Base-by-base conservation (phyloP, 2,329 filamentous ascomycete genomes). In the Acarospora socialis region DNA sequence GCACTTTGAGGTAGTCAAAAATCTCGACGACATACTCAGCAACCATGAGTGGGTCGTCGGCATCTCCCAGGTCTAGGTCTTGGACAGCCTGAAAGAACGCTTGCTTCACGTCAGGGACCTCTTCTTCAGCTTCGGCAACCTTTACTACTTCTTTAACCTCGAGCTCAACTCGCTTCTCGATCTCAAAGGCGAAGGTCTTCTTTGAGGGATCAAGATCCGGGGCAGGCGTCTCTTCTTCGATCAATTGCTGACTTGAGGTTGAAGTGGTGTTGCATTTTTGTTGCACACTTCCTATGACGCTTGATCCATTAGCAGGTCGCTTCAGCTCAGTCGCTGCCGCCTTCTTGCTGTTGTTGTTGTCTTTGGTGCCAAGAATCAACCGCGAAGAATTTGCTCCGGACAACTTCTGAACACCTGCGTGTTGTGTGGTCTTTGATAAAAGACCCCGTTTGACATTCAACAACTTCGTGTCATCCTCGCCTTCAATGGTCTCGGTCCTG, bases 1-100 rank as follows among this genome's bases (percentile, higher is more conserved):
- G 71, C 46, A 92, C 77, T 49, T 75, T 77, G 43, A 95, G 70
- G 57, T 98, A 95, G 45, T 94, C 84, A 52, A 95, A 95, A 51
- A 98, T 95, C 52, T 98, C 90, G 38, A 78, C 78, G 30, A 92
- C 86, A 50, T 98, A 98, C 56, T 95, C 90, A 31, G 90, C 83
- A 42, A 92, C 90, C 90, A 98, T 95, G 47, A 94, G 68, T 16
- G 92, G 92, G 51, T 98, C 90, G 44, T 92, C 83, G 30, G 80
- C 54, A 48, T 98, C 90, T 55, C 95, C 90, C 29, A 65, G 66
- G 51, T 95, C 90, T 18, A 94, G 66, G 46, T 90, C 67, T 1
- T 52, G 48, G 14, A 66, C 52, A 7, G 37, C 46, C 20, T 57
- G 48, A 19, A 51, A 41, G 23, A 46, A 28, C 3, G 41, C 40